These are phyloP conservation scores for Saturnispora halmiae DNA, from an alignment of 805 yeast genomes.

Conservation along the genomic window DNA sequence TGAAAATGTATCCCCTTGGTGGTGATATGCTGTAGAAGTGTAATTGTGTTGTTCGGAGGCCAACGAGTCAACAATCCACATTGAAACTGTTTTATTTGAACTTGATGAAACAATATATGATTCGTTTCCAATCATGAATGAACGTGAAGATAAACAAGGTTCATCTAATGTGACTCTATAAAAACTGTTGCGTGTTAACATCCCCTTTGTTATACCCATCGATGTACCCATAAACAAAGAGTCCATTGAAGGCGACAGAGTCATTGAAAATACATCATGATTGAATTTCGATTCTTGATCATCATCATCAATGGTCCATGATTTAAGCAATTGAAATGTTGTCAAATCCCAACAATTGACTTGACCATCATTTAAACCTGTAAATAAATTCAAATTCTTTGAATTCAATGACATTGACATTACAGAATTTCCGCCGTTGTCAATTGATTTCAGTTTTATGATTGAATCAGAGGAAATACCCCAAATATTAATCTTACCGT, in stretches of 20 bases:
- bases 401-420: slow-evolving; percentile 42
- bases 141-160: slow-evolving; percentile 45
- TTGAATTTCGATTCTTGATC: neutral
- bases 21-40: too few relatives aligned
- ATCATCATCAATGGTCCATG: slow-evolving; percentile 33
- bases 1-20: too few relatives aligned
- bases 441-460: slow-evolving; percentile 33
- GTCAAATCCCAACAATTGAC: slow-evolving; percentile 83
- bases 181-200: slow-evolving; percentile 1
- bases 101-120: slow-evolving; percentile 60
- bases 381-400: slow-evolving; percentile 42
- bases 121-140: slow-evolving; percentile 33
- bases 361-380: slow-evolving; percentile 68
- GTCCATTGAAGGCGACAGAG: slow-evolving; percentile 32
- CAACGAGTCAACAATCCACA: slow-evolving; percentile 53
- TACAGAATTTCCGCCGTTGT: slow-evolving; percentile 61
- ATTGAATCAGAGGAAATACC: slow-evolving; percentile 28
- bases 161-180: slow-evolving; percentile 12
- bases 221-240: slow-evolving; percentile 52
- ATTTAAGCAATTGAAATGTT: slow-evolving; percentile 58
- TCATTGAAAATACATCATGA: slow-evolving; percentile 50
- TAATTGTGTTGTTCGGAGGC: neutral
- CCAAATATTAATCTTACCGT: slow-evolving; percentile 84
- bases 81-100: slow-evolving; percentile 51
- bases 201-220: slow-evolving; percentile 22